Evolutionary conservation across 768 basidiomycete genomes (phyloP).

Genomic region (Rhodosporidiobolus sp.): DNA sequence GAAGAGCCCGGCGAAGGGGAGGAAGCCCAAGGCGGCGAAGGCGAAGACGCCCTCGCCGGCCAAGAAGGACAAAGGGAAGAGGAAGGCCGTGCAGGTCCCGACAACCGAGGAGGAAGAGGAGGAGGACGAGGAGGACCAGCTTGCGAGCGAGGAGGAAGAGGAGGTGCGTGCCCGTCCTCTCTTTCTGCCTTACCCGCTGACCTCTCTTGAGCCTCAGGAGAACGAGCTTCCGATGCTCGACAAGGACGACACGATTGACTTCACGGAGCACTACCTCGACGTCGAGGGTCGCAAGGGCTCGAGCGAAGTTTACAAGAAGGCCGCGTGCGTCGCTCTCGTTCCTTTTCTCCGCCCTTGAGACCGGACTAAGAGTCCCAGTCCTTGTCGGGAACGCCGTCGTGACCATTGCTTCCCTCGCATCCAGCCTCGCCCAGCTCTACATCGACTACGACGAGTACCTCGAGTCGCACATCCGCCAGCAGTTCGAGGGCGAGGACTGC

Average conservation of each 20-base stretch:
- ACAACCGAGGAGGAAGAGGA: not conserved
- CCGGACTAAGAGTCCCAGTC: too few relatives aligned
- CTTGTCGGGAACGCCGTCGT: too few relatives aligned
- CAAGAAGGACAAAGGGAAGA: not conserved
- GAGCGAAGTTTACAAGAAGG: not conserved
- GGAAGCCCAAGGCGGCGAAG: not conserved
- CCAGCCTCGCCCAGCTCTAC: constrained; percentile 18
- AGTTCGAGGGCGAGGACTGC: not conserved
- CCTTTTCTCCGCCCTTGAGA: too few relatives aligned
- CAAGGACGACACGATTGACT: not conserved
- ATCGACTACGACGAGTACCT: not conserved
- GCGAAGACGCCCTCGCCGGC: too few relatives aligned
- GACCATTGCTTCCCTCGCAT: not conserved
- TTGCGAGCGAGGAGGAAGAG: not conserved
- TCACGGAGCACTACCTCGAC: not conserved
- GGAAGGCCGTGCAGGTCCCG: constrained; percentile 9
- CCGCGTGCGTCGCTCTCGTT: constrained; percentile 1
- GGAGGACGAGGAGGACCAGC: not conserved
- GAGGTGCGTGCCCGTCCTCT: too few relatives aligned
- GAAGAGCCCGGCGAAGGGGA: not conserved
- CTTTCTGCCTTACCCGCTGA: too few relatives aligned
- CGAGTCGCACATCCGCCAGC: not conserved
- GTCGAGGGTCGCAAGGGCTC: not conserved
- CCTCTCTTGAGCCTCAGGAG: too few relatives aligned
- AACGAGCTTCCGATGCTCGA: not conserved